These are phyloP conservation scores for Dalbergia cultrata DNA, from an alignment of 306 rosid genomes.

Conservation along the genomic window DNA sequence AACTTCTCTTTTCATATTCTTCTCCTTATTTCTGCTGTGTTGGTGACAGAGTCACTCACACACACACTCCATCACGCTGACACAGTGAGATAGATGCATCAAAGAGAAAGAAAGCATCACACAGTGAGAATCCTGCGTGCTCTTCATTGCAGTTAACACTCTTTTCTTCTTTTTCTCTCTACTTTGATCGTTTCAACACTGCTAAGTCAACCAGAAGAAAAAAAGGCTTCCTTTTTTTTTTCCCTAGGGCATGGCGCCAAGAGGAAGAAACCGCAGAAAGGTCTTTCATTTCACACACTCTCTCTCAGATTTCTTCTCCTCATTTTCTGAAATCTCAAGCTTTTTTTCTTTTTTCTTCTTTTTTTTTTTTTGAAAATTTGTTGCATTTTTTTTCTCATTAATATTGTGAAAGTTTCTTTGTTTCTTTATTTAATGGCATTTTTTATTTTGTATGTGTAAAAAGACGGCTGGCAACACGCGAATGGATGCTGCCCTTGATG, in stretches of 20 bases:
- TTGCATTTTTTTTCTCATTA: background rate
- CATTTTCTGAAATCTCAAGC: background rate
- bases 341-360: background rate
- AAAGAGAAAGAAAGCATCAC: background rate
- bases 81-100: background rate
- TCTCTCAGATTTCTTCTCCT: background rate
- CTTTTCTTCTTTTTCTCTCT: background rate
- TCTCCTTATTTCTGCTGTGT: background rate
- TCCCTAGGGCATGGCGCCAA: constrained; percentile 38
- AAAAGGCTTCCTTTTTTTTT: background rate
- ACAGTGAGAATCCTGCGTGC: too few species aligned
- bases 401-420: background rate
- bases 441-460: constrained; percentile 28
- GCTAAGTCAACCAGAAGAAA: background rate
- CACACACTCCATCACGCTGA: background rate
- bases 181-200: background rate
- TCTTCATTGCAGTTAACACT: background rate
- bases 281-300: constrained; percentile 31
- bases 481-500: constrained; percentile 57
- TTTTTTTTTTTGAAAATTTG: background rate
- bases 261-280: constrained; percentile 29
- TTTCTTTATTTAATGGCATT: background rate
- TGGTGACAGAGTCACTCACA: background rate
- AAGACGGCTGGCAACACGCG: constrained; percentile 36
- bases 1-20: background rate